Evolutionary conservation across 2,329 filamentous ascomycete genomes (phyloP).

Genomic region (Colletotrichum salicis): DNA sequence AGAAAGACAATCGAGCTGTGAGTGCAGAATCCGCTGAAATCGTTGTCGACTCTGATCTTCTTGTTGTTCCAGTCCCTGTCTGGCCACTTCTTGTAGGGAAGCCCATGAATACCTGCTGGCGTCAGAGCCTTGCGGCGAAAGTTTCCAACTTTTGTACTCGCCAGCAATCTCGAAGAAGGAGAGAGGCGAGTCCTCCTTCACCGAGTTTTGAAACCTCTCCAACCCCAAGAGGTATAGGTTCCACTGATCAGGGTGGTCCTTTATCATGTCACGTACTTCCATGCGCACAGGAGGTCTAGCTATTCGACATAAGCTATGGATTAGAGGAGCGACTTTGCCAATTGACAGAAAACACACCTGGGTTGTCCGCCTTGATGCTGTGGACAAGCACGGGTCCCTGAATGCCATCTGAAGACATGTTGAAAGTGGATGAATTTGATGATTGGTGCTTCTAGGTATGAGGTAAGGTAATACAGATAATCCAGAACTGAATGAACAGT

Average conservation of each 20-base stretch:
- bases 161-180: constrained; percentile 31
- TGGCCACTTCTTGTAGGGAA: constrained; percentile 44
- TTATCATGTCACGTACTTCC: constrained; percentile 33
- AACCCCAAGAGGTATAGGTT: constrained; percentile 29
- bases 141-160: background rate
- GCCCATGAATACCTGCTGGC: constrained; percentile 45
- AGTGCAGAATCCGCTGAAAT: constrained; percentile 71
- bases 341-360: background rate
- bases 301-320: background rate
- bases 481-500: too few relatives aligned
- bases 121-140: background rate
- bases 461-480: too few relatives aligned
- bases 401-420: constrained; percentile 29
- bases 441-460: background rate
- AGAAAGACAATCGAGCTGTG: constrained; percentile 71
- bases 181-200: constrained; percentile 12
- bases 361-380: constrained; percentile 23
- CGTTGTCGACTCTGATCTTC: constrained; percentile 41
- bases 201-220: constrained; percentile 29
- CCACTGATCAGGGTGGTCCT: constrained; percentile 29
- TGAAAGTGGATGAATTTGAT: too few relatives aligned
- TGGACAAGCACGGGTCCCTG: constrained; percentile 14
- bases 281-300: constrained; percentile 23
- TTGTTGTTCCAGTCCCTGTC: constrained; percentile 36
- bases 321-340: too few relatives aligned